Evolutionary conservation across 495 filamentous ascomycete species (phyloP), one percentile per base, ranked within the genome.

Genomic region (Trypethelium eluteriae): DNA sequence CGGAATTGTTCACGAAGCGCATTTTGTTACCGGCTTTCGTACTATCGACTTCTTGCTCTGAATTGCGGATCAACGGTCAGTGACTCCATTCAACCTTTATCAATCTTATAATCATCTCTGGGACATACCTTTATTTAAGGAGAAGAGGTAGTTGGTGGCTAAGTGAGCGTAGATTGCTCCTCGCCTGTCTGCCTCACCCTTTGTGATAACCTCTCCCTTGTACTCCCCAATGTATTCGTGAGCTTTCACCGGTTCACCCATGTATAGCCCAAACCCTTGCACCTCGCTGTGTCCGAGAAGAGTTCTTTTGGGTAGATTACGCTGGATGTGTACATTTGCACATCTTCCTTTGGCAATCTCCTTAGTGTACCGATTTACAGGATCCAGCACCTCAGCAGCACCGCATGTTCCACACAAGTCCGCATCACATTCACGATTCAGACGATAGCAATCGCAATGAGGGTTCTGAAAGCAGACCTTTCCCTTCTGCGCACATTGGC

Each of bases 401-500:
- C 88, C 88, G 68, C 88, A 91, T 10, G 76, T 79, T 16, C 79
- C 78, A 71, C 89, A 92, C 36, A 90, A 77, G 46, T 88, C 83
- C 0, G 87, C 81, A 69, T 90, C 88, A 69, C 89, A 92, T 74
- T 92, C 89, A 4, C 89, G 81, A 69, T 86, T 85, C 56, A 86
- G 78, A 64, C 78, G 74, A 25, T 80, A 74, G 70, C 87, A 90
- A 25, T 80, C 81, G 72, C 87, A 90, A 10, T 79, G 79, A 32
- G 71, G 73, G 47, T 84, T 81, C 63, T 67, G 76, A 64, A 62
- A 67, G 68, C 86, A 89, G 1, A 80, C 78, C 1, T 74, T 72
- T 1, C 78, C 78, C 16, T 64, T 38, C 18, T 46, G 39, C 50
- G 80, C 78, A 71, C 88, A 91, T 2, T 77, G 76, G 72, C 88